Evolutionary conservation across 192 early-diverging fungal genomes (phyloP), one percentile per base, ranked within the genome.

Genomic region (Lobulomyces angularis): DNA sequence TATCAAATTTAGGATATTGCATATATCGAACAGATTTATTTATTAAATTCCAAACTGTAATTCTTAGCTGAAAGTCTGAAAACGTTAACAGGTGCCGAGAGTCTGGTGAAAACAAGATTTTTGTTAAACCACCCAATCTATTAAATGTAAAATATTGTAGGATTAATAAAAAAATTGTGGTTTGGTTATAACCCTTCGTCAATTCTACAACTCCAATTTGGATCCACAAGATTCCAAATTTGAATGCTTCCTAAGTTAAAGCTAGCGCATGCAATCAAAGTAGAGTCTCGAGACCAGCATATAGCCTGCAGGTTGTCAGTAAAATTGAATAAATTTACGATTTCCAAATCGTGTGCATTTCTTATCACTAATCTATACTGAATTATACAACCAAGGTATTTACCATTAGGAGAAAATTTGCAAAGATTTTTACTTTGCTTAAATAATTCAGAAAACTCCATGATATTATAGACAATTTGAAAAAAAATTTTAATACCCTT

Each of bases 361-460:
- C 87, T 74, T 48, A 90, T 65, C 16, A 86, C 67, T 19, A 90
- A 61, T 11, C 74, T 64, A 25, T 65, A 61, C 12, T 69, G 57
- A 2, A 81, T 72, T 21, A 57, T 76, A 6, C 71, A 80, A n/a
- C 85, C 87, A 9, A 90, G 56, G 45, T 74, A 76, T 19, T 61
- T 58, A 2, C 59, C 66, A 37, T 71, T 51, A 1, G 81, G 81
- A 3, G 81, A 82, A 48, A 76, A 83, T 24, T 54, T 42, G 8
- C 55, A 61, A 18, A 83, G 64, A 20, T 48, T 56, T 8, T 46
- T 44, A 4, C 69, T 61, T 35, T 81, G 80, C 36, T 74, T 82
- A 68, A 65, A 84, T 8, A 75, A 56, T 28, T 76, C 74, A 0
- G 72, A 75, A 45, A 82, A 80, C 43, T 80, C 74, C 71, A 74